phyloP scores from a whole-genome alignment of 192 early-diverging fungal genomes.

The Backusella tuberculispora region DNA sequence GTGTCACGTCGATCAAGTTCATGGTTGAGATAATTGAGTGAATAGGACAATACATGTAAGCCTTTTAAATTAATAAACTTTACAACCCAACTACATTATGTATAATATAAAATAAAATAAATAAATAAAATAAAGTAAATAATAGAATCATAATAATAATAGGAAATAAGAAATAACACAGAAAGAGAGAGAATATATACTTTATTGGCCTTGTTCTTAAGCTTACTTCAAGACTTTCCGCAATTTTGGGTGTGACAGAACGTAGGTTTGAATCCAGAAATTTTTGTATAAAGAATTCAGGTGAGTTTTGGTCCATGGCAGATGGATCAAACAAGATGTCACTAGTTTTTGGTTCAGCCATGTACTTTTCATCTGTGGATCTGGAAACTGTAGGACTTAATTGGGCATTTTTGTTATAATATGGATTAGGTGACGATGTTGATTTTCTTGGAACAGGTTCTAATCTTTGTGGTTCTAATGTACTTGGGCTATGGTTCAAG shows the following conservation, averaged over 20 bases:
- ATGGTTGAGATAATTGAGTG: slow-evolving; percentile 45
- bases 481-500: neutral
- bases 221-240: slow-evolving; percentile 55
- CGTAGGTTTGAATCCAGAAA: slow-evolving; percentile 51
- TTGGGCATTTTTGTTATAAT: neutral
- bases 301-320: slow-evolving; percentile 49
- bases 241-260: slow-evolving; percentile 49
- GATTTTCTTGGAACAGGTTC: slow-evolving; percentile 10
- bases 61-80: slow-evolving; percentile 80
- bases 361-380: neutral
- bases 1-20: slow-evolving; percentile 49
- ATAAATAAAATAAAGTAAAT: neutral
- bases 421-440: slow-evolving; percentile 6
- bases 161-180: neutral
- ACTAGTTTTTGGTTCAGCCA: neutral
- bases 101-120: neutral
- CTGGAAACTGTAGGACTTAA: neutral
- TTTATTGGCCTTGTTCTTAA: slow-evolving; percentile 57
- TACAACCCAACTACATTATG: slow-evolving; percentile 63
- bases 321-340: neutral
- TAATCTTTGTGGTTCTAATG: neutral
- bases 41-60: slow-evolving; percentile 65
- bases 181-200: slow-evolving; percentile 29
- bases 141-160: neutral
- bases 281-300: slow-evolving; percentile 58